Base-by-base conservation (phyloP, 169 alveolate species). In the Plasmodium inui region DNA sequence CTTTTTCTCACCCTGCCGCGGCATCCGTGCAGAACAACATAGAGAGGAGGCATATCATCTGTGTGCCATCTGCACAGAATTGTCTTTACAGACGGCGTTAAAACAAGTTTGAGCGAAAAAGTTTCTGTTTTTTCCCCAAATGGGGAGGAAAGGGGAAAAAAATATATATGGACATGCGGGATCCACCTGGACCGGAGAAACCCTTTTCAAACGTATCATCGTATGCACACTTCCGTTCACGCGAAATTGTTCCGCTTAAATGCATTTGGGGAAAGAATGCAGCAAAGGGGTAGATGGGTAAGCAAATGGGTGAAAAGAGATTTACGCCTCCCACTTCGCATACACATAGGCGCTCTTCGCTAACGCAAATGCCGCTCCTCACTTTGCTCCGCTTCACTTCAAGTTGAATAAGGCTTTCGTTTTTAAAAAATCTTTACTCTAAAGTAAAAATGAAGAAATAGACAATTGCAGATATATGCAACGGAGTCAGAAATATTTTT, bases 341-440 rank as follows among this genome's bases (percentile, higher is more conserved):
- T 26, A 67, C 37, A 28, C n/a, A 26, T 26, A 4, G n/a, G 37
- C n/a, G n/a, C 17, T 67, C n/a, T 67, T 4, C 37, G n/a, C 1
- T 19, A 0, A 67, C n/a, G 76, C 39, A 22, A 67, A 26, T 17
- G 30, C 76, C 17, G 41, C 14, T 67, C 37, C 39, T 4, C 61
- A 14, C 19, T 12, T 50, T 26, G 17, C 5, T 50, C 8, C 22
- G 61, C 61, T 46, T 85, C 61, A 85, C 67, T 85, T 85, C 81
- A 74, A 73, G 46, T 85, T 85, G 55, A 85, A 85, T 5, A 85
- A 26, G 3, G 85, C 85, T 46, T 76, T 85, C 67, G 93, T 85
- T 85, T 85, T 85, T 73, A 85, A 78, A 85, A 74, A 85, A 8
- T 85, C 93, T n/a, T 85, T 61, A 55, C 93, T 55, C 93, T 85